phyloP scores from a whole-genome alignment of 2,329 filamentous ascomycete genomes.

The Didymosphaeria variabile region DNA sequence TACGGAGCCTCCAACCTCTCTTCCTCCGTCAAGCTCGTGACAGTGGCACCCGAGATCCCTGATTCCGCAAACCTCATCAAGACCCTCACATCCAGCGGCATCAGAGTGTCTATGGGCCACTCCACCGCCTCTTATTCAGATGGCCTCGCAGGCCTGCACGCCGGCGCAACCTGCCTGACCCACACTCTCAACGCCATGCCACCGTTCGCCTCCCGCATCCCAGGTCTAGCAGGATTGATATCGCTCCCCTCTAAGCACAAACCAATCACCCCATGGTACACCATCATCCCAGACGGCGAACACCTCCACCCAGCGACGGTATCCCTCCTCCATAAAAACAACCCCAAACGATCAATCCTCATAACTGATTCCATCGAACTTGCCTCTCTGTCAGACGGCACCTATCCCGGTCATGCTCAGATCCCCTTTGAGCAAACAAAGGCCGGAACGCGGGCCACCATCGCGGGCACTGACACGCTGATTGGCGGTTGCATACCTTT shows the following conservation, averaged over 20 bases:
- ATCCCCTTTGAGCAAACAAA: constrained; percentile 62
- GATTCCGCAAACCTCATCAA: constrained; percentile 54
- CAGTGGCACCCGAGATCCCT: constrained; percentile 62
- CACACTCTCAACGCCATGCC: constrained; percentile 66
- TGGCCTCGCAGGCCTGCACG: constrained; percentile 56
- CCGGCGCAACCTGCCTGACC: constrained; percentile 62
- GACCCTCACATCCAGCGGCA: constrained; percentile 51
- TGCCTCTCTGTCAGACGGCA: constrained; percentile 61
- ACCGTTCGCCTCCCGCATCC: constrained; percentile 59
- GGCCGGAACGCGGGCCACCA: constrained; percentile 58
- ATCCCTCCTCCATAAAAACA: constrained; percentile 58
- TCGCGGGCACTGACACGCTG: constrained; percentile 62
- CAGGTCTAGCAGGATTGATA: constrained; percentile 59
- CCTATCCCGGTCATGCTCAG: constrained; percentile 62
- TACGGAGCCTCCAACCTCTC: constrained; percentile 58
- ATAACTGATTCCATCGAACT: constrained; percentile 66
- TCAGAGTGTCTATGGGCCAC: constrained; percentile 61
- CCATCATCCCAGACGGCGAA: constrained; percentile 63
- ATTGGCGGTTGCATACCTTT: constrained; percentile 63
- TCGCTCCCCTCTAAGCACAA: constrained; percentile 34
- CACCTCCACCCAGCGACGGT: constrained; percentile 63
- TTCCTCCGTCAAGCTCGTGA: constrained; percentile 59
- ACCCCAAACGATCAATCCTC: constrained; percentile 59
- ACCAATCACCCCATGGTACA: constrained; percentile 57
- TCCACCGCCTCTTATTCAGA: constrained; percentile 58